Conservation (phyloP, 2,329 filamentous ascomycete species). For the Cyphellophora europaea region DNA sequence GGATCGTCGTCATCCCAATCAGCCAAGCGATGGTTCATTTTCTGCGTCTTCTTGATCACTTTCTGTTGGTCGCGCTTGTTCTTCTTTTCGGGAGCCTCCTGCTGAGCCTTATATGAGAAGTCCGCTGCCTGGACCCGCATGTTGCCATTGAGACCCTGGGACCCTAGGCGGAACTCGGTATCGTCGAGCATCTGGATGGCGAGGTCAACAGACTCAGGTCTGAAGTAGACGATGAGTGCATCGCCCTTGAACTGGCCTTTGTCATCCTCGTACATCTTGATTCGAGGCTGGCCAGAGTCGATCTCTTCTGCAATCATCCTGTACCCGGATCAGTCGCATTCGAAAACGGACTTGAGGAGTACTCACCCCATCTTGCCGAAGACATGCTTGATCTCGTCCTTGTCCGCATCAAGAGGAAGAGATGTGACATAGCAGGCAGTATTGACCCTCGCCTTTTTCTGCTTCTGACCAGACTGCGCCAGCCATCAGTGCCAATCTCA, state of each 20-base stretch:
- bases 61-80: conserved; percentile 66
- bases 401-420: conserved; percentile 67
- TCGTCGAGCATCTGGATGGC: conserved; percentile 45
- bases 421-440: conserved; percentile 89
- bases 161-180: conserved; percentile 61
- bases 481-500: too few relatives aligned
- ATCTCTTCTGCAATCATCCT: conserved; percentile 91
- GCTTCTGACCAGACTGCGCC: conserved; percentile 19
- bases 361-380: conserved; percentile 90
- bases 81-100: conserved; percentile 50
- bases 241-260: conserved; percentile 86
- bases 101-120: conserved; percentile 80
- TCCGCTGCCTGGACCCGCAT: conserved; percentile 83
- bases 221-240: conserved; percentile 87
- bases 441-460: conserved; percentile 51
- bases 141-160: conserved; percentile 43
- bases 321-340: too few relatives aligned
- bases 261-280: conserved; percentile 84
- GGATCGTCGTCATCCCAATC: conserved; percentile 93
- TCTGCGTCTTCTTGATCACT: conserved; percentile 83
- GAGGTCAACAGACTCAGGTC: conserved; percentile 77
- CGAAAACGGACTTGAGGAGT: too few relatives aligned
- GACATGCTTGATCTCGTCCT: conserved; percentile 69
- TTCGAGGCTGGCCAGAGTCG: conserved; percentile 74
- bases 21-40: conserved; percentile 75